Percentiles rank a stretch among this genome's conserved stretches.
These are phyloP conservation scores for Perkinsus marinus DNA, from an alignment of 169 alveolate species.

Conservation along the genomic window DNA sequence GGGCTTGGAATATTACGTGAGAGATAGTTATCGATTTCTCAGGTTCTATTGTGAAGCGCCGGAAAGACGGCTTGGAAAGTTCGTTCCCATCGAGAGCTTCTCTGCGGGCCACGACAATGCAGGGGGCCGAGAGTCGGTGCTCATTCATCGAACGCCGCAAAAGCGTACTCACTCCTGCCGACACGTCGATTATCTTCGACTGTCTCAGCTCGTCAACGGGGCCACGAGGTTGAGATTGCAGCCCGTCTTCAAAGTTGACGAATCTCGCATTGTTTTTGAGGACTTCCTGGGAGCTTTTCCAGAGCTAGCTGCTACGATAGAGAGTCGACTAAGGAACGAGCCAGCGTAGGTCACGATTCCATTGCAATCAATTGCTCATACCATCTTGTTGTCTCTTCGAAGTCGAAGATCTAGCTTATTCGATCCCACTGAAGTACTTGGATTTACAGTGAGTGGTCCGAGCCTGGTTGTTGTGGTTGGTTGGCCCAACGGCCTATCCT, in stretches of 20 bases:
- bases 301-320: background rate
- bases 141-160: too few species aligned
- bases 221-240: background rate
- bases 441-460: background rate
- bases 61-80: background rate
- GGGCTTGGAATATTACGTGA: too few species aligned
- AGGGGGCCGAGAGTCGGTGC: too few species aligned
- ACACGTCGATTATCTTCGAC: background rate
- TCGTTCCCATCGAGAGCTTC: background rate
- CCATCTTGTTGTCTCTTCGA: too few species aligned
- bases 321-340: background rate
- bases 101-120: too few species aligned
- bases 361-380: too few species aligned
- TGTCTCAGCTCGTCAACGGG: background rate
- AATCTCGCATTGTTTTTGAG: background rate
- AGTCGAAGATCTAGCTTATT: too few species aligned
- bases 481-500: background rate
- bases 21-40: background rate
- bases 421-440: background rate
- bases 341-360: background rate
- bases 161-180: too few species aligned
- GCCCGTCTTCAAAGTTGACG: background rate
- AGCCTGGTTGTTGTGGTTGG: background rate
- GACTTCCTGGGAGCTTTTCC: background rate
- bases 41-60: background rate